Conservation (phyloP, 1,284 basidiomycete genomes). For the Cystobasidium sp. region DNA sequence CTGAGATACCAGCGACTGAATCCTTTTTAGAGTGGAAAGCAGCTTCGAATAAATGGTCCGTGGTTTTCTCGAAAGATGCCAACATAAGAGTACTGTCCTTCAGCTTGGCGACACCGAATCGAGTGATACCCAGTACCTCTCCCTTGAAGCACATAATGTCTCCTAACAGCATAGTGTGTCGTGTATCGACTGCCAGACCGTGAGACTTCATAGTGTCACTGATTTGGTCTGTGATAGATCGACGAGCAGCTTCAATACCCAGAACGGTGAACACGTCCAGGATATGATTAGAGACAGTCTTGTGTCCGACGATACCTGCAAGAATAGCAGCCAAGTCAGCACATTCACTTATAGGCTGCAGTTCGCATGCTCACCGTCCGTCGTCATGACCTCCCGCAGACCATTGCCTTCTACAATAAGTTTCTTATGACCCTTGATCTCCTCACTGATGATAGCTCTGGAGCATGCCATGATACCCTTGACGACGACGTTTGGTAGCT, state of each 20-base stretch:
- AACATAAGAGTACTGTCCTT: conserved; percentile 99
- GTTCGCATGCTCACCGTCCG: conserved; percentile 70
- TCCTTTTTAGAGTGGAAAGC: conserved; percentile 96
- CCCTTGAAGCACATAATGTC: conserved; percentile 99
- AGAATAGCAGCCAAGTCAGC: neutral
- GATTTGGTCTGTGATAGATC: conserved; percentile 95
- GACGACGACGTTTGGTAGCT: conserved; percentile 80
- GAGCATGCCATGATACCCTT: conserved; percentile 86
- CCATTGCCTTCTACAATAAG: conserved; percentile 96
- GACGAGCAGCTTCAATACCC: conserved; percentile 94
- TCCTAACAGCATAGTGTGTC: conserved; percentile 97
- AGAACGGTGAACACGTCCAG: conserved; percentile 94
- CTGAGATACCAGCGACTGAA: conserved; percentile 91
- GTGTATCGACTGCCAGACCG: conserved; percentile 98
- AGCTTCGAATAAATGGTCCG: conserved; percentile 98
- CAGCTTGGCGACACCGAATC: conserved; percentile 99
- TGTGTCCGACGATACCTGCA: conserved; percentile 83
- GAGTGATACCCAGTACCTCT: conserved; percentile 96
- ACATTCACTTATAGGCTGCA: neutral
- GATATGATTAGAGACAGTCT: conserved; percentile 95
- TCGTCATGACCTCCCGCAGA: conserved; percentile 95
- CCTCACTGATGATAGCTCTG: conserved; percentile 88
- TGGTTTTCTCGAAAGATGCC: conserved; percentile 99
- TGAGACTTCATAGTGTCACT: conserved; percentile 97
- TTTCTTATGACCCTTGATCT: conserved; percentile 75